Percentiles rank a stretch among this genome's conserved stretches.
Conservation (phyloP, 2,329 filamentous ascomycete species). For the Chrysoporthe austroafricana region DNA sequence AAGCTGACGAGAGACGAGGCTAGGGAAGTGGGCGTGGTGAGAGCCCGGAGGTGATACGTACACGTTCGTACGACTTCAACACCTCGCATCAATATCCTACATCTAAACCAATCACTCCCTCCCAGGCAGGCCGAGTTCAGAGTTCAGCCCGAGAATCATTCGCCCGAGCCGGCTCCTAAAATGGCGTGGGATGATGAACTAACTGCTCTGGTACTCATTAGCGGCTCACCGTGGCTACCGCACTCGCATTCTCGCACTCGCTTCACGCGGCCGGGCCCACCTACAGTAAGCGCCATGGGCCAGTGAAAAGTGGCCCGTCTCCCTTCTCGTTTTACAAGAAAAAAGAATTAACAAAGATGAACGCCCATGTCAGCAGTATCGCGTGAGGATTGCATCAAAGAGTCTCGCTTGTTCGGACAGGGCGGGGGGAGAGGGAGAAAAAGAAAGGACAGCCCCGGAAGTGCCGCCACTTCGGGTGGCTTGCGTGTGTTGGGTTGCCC, state of each 20-base stretch:
- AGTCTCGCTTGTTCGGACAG: too few relatives aligned
- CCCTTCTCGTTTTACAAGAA: too few relatives aligned
- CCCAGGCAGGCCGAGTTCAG: too few relatives aligned
- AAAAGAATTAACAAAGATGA: too few relatives aligned
- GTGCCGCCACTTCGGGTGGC: too few relatives aligned
- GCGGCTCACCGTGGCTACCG: background rate
- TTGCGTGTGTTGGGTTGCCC: background rate
- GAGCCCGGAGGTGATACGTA: background rate
- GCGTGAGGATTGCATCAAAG: too few relatives aligned
- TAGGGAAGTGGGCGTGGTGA: background rate
- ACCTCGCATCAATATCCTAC: background rate
- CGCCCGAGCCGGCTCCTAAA: background rate
- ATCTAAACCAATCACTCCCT: background rate
- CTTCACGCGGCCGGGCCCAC: background rate
- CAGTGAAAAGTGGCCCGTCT: background rate
- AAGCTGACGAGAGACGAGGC: background rate
- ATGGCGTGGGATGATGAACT: background rate
- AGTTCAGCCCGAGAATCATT: background rate
- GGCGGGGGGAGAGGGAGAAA: background rate
- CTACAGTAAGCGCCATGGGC: background rate
- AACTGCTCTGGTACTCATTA: background rate
- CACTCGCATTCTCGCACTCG: slow-evolving; percentile 18
- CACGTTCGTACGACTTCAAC: background rate
- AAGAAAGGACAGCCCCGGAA: background rate
- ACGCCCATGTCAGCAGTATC: too few relatives aligned